phyloP scores from a whole-genome alignment of 768 basidiomycete genomes.

The Rhodotorula kratochvilovae region DNA sequence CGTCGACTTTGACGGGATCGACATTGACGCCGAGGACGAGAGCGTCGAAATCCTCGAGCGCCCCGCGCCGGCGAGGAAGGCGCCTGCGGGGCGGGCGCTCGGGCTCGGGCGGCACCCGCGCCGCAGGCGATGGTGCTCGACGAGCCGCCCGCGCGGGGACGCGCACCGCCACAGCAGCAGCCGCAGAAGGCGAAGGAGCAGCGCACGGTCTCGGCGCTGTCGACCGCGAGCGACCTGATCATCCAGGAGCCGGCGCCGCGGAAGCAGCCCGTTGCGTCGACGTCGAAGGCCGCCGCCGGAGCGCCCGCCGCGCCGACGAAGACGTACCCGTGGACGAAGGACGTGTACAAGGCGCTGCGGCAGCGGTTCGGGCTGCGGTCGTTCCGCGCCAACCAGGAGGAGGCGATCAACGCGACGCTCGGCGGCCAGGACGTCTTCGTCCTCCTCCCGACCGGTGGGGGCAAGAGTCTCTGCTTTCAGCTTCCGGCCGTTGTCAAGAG shows the following conservation, averaged over 20 bases:
- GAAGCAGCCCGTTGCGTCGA: background rate
- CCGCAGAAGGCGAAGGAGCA: background rate
- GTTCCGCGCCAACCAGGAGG: constrained; percentile 80
- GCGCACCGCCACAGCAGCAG: background rate
- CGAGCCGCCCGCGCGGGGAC: background rate
- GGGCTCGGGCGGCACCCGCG: background rate
- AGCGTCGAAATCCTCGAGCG: constrained; percentile 2
- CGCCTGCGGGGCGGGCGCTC: background rate
- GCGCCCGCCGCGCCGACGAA: background rate
- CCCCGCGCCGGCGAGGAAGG: background rate
- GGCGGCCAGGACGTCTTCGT: constrained; percentile 83
- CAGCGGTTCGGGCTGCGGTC: constrained; percentile 60
- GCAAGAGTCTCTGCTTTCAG: constrained; percentile 55
- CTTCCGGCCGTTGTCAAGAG: constrained; percentile 74
- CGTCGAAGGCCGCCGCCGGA: background rate
- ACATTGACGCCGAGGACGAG: background rate
- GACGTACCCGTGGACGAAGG: constrained; percentile 46
- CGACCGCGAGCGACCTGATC: constrained; percentile 19
- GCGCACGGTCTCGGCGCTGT: background rate
- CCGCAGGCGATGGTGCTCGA: background rate
- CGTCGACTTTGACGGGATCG: constrained; percentile 4
- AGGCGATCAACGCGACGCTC: constrained; percentile 75
- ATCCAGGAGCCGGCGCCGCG: background rate
- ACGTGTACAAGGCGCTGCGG: constrained; percentile 58
- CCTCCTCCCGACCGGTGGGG: constrained; percentile 74